Evolutionary conservation across 805 yeast species (phyloP).

Genomic region (Candida awuae): DNA sequence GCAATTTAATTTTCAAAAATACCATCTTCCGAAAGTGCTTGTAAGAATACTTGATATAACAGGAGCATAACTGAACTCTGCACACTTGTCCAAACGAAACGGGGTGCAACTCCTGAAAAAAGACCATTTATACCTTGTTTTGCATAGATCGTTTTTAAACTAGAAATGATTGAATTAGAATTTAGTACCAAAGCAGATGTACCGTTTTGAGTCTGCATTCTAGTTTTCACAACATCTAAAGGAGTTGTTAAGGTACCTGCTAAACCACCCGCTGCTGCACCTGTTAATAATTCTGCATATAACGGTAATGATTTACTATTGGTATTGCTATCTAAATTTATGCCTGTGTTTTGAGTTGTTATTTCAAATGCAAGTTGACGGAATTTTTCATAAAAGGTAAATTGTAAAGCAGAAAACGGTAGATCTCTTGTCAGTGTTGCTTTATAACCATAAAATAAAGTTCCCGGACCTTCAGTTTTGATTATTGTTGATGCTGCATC

Average conservation of each 20-base stretch:
- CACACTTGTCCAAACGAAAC: constrained; percentile 92
- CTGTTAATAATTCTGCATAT: constrained; percentile 65
- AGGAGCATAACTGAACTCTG: constrained; percentile 93
- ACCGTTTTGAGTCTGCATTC: constrained; percentile 76
- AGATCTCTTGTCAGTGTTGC: constrained; percentile 89
- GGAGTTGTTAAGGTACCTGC: constrained; percentile 91
- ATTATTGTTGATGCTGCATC: constrained; percentile 65
- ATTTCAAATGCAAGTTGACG: constrained; percentile 48
- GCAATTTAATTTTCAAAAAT: constrained; percentile 7
- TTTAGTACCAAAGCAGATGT: constrained; percentile 20
- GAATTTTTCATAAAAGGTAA: constrained; percentile 88
- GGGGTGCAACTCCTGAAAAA: constrained; percentile 93
- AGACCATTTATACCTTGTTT: constrained; percentile 73
- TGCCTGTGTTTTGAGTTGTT: constrained; percentile 4
- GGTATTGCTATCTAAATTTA: neutral
- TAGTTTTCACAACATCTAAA: constrained; percentile 81
- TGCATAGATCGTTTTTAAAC: constrained; percentile 49
- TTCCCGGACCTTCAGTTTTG: constrained; percentile 60
- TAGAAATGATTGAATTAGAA: constrained; percentile 42
- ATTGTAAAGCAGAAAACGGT: constrained; percentile 93
- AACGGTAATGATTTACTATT: constrained; percentile 34
- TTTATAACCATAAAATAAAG: constrained; percentile 85
- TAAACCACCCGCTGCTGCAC: constrained; percentile 93
- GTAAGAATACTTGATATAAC: constrained; percentile 72
- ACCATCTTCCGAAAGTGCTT: constrained; percentile 32